Evolutionary conservation across 2,329 filamentous ascomycete genomes (phyloP), one percentile per base, ranked within the genome.

Genomic region (Didymella lethalis): DNA sequence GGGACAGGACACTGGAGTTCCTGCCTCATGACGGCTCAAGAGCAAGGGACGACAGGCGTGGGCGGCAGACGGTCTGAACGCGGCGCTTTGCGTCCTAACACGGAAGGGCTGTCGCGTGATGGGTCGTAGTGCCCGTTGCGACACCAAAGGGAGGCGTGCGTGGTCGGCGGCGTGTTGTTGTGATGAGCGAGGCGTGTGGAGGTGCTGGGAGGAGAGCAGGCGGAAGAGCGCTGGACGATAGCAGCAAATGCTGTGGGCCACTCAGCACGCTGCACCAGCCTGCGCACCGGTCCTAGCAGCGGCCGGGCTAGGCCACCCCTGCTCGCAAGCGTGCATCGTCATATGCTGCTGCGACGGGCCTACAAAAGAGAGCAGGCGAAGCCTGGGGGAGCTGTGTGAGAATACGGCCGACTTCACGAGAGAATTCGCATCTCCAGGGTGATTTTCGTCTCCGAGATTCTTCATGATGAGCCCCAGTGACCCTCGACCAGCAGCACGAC

Each of bases 21-120:
- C 75, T 75, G 75, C 75, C 75, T 75, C 75, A 76, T 76, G 70
- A 69, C 71, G 71, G 68, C 68, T 71, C 63, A 66, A 65, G 67
- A 68, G 65, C 63, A 68, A 70, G 64, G 63, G 65, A 66, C 63
- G 66, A 57, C 57, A 57, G 60, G 62, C 66, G 53, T 54, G 49
- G 53, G 46, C 31, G 49, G 40, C 54, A 40, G 36, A 18, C 18
- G 36, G 36, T 18, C 4, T 40, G 36, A 40, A 40, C 36, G 18
- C 36, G 49, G 48, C 44, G 66, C 47, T 40, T 28, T 46, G 26
- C 50, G 54, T 59, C 56, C 54, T 54, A 41, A 57, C n/a, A 57
- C 54, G 48, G 57, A 49, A 58, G 59, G 43, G 56, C 60, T 44
- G 54, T 52, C 48, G 63, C 43, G 45, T 54, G 57, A 46, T 51